Base-by-base conservation (phyloP, 1,139 yeast genomes). In the Kodamaea suecica region DNA sequence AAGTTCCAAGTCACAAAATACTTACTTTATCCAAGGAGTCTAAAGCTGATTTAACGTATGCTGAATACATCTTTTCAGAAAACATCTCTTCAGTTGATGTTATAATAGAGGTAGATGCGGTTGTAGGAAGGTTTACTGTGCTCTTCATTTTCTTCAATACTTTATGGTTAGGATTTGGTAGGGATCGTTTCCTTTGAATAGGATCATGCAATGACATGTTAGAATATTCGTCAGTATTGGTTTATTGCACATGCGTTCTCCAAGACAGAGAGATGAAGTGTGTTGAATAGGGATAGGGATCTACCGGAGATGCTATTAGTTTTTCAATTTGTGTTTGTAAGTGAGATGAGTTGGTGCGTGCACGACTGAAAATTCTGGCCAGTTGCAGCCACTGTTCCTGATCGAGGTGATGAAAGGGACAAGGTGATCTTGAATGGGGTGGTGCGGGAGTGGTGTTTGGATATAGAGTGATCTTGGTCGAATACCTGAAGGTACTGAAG, bases 41-140 rank as follows among this genome's bases (percentile, higher is more conserved):
- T 45, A 85, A 63, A 24, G 94, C 94, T 38, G 84, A 73, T 46
- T 72, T 74, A 21, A 84, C 79, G 52, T 73, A 77, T 29, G 84
- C 70, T 34, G 71, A 61, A 59, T 80, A 84, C 75, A 83, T 72
- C 53, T 76, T 72, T 36, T 73, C 76, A 26, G 76, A 63, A 48
- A 73, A 68, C 33, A 53, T 50, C 30, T 25, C 28, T 23, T 23
- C 26, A 10, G 26, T 11, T 13, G 28, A 13, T 11, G 14, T 14
- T 5, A 17, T 7, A 5, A n/a, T 14, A 5, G 14, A 9, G 21
- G 21, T 6, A 19, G 21, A 6, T 19, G 21, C 21, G 6, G 21
- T 9, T 19, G 21, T 19, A 6, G 21, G 21, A 19, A 19, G 21
- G 9, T 19, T 19, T 9, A 19, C 21, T 6, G 21, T 19, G 17